phyloP scores from a whole-genome alignment of 129 eudicot genomes.

The Kitagawia praeruptora region DNA sequence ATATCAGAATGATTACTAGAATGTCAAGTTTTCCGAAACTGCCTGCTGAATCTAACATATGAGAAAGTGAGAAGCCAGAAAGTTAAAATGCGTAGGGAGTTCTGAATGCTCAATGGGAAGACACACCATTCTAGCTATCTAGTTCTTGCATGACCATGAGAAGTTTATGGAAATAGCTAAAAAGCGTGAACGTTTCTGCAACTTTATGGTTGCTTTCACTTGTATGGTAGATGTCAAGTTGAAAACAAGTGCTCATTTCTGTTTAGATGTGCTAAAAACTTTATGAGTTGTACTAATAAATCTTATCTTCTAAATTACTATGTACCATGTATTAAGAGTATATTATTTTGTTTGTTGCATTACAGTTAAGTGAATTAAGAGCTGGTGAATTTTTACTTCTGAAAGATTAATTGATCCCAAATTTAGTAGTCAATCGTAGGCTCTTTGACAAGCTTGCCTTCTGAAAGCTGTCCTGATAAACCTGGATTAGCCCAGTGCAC shows the following conservation, averaged over 20 bases:
- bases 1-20: no score
- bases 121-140: no score
- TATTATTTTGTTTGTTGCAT: not conserved
- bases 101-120: not conserved
- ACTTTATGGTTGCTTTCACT: not conserved
- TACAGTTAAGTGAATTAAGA: not conserved
- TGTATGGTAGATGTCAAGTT: not conserved
- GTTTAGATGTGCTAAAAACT: not conserved
- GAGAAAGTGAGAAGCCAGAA: no score
- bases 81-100: slow-evolving; percentile 23
- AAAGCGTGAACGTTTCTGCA: not conserved
- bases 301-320: not conserved
- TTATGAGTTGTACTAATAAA: not conserved
- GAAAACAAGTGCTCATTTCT: not conserved
- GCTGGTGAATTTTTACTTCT: no score
- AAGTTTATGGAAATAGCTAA: not conserved
- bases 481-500: not conserved
- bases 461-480: not conserved
- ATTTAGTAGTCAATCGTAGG: not conserved
- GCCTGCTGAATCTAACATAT: no score
- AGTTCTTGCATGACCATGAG: not conserved
- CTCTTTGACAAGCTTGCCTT: not conserved
- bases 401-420: not conserved
- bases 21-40: no score
- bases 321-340: not conserved